Base-by-base conservation (phyloP, 164 flowering plant genomes). In the Aristolochia californica region DNA sequence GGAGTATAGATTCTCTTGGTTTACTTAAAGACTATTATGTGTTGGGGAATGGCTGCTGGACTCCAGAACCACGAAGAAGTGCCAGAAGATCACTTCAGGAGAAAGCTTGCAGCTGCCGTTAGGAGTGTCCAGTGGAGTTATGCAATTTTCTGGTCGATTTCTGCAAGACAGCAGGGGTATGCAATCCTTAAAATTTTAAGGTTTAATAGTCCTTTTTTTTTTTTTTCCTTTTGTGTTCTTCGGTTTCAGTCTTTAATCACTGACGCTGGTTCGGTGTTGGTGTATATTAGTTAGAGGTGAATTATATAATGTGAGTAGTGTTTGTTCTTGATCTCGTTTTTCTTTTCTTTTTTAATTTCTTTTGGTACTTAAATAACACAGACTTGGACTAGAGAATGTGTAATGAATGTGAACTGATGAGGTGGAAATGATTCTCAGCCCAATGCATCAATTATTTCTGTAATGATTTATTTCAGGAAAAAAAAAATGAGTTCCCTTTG, bases 101-200 rank as follows among this genome's bases (percentile, higher is more conserved):
- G 75, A 64, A 80, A 76, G 72, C 89, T 91, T 63, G 86, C 89
- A 66, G 67, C 79, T 54, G 88, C 89, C 69, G 85, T 88, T 67
- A 78, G 80, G 63, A 79, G 76, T 72, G 77, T 82, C 60, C 86
- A 85, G 34, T 90, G 97, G 97, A 90, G 94, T 70, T 90, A 90
- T 74, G 96, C 88, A 44, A 80, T 91, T 65, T 88, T 84, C 70
- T 91, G 97, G 97, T 78, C 86, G 13, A 65, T 70, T 60, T 83
- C 97, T 53, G 59, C 80, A 20, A 68, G 59, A 56, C 84, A 88
- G 62, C 82, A 78, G 48, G 95, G 95, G 97, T 87, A 84, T 54
- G 12, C n/a, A 22, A 11, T 21, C 48, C 30, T 53, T 24, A 22
- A 53, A 25, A 18, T 48, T n/a, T n/a, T n/a, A n/a, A n/a, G n/a